phyloP scores from a whole-genome alignment of 768 basidiomycete genomes.

The Lyophyllum semitale region DNA sequence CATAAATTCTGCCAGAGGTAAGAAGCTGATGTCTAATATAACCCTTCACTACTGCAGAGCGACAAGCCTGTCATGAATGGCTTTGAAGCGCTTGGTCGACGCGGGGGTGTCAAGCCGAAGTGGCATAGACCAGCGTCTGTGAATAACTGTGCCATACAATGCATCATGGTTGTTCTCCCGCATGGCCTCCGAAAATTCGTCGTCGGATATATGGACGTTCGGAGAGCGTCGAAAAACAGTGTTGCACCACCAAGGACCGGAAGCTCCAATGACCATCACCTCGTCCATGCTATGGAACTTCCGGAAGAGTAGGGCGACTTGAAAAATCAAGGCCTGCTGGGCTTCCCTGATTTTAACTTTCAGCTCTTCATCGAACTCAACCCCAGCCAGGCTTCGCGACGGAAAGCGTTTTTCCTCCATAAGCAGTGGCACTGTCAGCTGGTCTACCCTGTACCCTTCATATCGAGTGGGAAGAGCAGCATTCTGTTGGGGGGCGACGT shows the following conservation, averaged over 20 bases:
- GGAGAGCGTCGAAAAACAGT: not conserved
- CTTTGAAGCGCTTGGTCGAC: not conserved
- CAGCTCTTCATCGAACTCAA: not conserved
- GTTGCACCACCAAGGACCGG: not conserved
- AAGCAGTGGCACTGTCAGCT: not conserved
- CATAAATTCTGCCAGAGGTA: not conserved
- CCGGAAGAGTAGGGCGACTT: not conserved
- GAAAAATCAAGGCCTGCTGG: not conserved
- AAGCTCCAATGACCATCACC: not conserved
- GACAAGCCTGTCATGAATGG: not conserved
- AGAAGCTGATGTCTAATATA: not conserved
- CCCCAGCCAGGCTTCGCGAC: not conserved
- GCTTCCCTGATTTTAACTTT: not conserved
- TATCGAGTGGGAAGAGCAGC: not conserved
- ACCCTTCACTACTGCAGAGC: not conserved
- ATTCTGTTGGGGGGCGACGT: not conserved
- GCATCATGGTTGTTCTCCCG: not conserved
- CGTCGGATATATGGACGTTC: not conserved
- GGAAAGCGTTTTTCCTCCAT: not conserved
- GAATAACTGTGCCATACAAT: not conserved
- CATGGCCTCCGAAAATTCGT: not conserved
- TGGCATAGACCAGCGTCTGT: not conserved
- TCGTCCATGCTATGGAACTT: not conserved
- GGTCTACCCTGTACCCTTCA: not conserved
- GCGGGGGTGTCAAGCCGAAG: not conserved